These are phyloP conservation scores for Arthrobotrys sphaeroides DNA, from an alignment of 2,329 filamentous ascomycete genomes.

Conservation along the genomic window DNA sequence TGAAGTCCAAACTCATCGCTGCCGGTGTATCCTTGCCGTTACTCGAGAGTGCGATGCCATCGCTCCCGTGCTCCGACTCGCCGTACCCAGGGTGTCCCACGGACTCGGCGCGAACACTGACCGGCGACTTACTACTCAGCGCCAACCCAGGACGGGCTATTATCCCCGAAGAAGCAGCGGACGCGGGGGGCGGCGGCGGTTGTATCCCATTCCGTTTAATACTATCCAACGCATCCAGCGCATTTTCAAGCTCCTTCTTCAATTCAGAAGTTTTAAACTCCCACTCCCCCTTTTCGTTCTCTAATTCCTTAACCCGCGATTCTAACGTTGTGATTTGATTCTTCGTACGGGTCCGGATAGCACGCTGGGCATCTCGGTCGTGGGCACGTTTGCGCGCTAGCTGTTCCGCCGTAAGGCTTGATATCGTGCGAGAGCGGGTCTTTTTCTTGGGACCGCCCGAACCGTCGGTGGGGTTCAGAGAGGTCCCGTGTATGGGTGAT, in stretches of 20 bases:
- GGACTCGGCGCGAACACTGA: conserved; percentile 22
- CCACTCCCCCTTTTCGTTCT: conserved; percentile 60
- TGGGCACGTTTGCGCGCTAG: conserved; percentile 90
- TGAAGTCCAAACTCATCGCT: conserved; percentile 51
- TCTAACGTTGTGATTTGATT: conserved; percentile 80
- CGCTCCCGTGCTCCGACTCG: conserved; percentile 30
- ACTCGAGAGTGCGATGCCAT: conserved; percentile 30
- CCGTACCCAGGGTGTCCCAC: conserved; percentile 28
- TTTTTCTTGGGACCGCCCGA: conserved; percentile 59
- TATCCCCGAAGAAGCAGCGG: not conserved
- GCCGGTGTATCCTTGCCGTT: conserved; percentile 38
- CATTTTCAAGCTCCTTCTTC: conserved; percentile 71
- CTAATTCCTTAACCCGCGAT: conserved; percentile 74
- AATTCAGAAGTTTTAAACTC: conserved; percentile 79
- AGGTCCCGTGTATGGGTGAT: conserved; percentile 22
- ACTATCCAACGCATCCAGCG: conserved; percentile 43
- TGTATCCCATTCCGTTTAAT: conserved; percentile 51
- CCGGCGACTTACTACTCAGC: conserved; percentile 30
- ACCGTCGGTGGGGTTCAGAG: not conserved
- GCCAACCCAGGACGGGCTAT: not conserved
- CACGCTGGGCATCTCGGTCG: conserved; percentile 85
- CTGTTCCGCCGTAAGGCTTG: conserved; percentile 86
- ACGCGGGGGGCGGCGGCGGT: not conserved
- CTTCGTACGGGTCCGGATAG: conserved; percentile 83
- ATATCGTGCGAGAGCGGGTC: conserved; percentile 74